Base-by-base conservation (phyloP, 768 basidiomycete genomes). In the Xerocomus spinulosus region DNA sequence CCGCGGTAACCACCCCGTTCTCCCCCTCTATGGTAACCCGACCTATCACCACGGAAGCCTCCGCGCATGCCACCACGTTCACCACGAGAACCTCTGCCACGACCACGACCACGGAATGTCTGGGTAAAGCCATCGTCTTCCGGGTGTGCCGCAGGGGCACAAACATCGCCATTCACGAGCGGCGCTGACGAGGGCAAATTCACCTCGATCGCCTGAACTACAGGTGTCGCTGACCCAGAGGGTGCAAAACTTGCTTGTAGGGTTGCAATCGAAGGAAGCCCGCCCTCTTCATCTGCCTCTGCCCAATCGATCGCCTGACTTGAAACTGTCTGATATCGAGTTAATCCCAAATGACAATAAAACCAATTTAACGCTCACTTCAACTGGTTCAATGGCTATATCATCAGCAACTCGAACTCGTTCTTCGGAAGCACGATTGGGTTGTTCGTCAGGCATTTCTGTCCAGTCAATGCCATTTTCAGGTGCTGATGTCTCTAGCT, bases 201-300 rank as follows among this genome's bases (percentile, higher is more conserved):
- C 52, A 62, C 55, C 70, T 75, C 73, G 15, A 70, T 63, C 5
- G 65, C 33, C 30, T 62, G 69, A 9, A 63, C 53, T 10, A 66
- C 60, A 21, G 87, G 85, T 0, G 84, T 85, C n/a, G 74, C 79
- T 24, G 82, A 77, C 7, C 82, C 84, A 33, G 88, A 86, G 12
- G 81, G 79, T 6, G 83, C 85, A 58, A 91, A 89, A 54, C 79
- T 80, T 37, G 85, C 84, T 48, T 91, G 87, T 23, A 91, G 73
- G 40, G 77, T 78, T 6, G 81, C 81, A 42, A 92, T 84, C 1
- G 86, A 73, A n/a, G 90, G 89, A 14, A 92, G 77, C 5, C 78
- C 87, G 15, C 74, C 79, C 52, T 85, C 84, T n/a, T 88, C 85
- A 47, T 89, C 87, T 34, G 80, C 82, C 32, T 66, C 64, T 14